Evolutionary conservation across 257 asterid species (phyloP), one percentile per base, ranked within the genome.

Genomic region (Ligustrum vulgare): DNA sequence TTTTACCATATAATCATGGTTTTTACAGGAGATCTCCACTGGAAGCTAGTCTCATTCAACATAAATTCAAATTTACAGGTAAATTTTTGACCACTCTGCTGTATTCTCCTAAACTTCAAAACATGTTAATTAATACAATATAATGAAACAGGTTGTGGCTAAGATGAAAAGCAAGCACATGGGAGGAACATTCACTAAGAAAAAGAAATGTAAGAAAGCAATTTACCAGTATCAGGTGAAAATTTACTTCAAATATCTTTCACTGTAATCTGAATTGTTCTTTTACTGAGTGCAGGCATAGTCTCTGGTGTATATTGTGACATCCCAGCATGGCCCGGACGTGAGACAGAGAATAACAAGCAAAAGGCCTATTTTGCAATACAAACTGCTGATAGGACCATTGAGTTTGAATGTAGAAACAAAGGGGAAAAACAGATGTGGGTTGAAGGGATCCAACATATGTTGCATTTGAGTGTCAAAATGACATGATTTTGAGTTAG

Each of bases 181-280:
- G 81, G 98, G 87, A 76, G 96, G 97, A 75, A 91, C 98, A 75
- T 93, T 93, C 85, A 93, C 97, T 33, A 93, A 93, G 98, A 93
- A 92, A 77, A 92, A 89, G 96, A 89, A 91, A 83, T 87, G 98
- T 91, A 84, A 58, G 90, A n/a, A 58, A 35, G 75, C 20, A 37
- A 78, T 12, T 39, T 12, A 35, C 67, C 75, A 15, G 37, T 3
- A 32, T 64, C 33, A 58, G 34, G 23, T 43, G 62, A 77, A 73
- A 12, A 71, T 5, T 63, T 78, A 54, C 62, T 54, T 65, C 49
- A 39, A 31, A 43, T 74, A 36, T 25, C 63, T 36, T 12, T 3
- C 47, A 65, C 58, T 68, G 67, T 36, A 72, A 47, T 60, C 35
- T 79, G 33, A 82, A 35, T 18, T 67, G 45, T 20, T 16, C 16